Base-by-base conservation (phyloP, 768 basidiomycete genomes). In the Imleria badia region DNA sequence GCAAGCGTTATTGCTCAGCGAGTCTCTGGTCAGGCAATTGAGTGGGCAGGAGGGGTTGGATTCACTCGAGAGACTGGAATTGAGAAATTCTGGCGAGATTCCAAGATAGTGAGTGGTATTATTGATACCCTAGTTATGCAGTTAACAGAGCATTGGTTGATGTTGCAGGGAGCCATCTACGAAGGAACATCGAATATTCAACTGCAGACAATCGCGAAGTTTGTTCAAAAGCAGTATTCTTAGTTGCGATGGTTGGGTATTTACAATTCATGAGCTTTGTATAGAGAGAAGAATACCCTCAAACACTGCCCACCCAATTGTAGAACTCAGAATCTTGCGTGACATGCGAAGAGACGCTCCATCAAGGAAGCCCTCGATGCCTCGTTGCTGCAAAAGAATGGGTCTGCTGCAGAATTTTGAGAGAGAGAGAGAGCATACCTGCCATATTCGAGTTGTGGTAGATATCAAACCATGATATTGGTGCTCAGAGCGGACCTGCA, bases 121-220 rank as follows among this genome's bases (percentile, higher is more conserved):
- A 5, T 36, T 1, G 49, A 45, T 19, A 33, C 35, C 3, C n/a
- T 47, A 34, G 7, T 17, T 44, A 23, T 15, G 10, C 13, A 10
- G n/a, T 12, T 33, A 38, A 40, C 52, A 62, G 22, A 59, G 56
- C 4, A 54, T 23, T 51, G 6, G 12, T 47, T 3, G 52, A 33
- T 38, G 20, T 51, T 51, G 19, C 54, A 93, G 90, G 91, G 92
- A 26, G 89, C 91, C 3, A 93, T 94, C 48, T 94, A 94, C 63
- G 92, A 94, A 66, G 94, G 96, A 36, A 98, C 96, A 41, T 93
- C 89, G n/a, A 99, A 98, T 70, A 98, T 99, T 54, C 97, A 98
- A 70, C 76, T 98, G 33, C 87, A 95, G 72, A 99, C 97, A 0
- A 97, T 99, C 63, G 91, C 94, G 6, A 96, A 89, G 73, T 85